phyloP scores from a whole-genome alignment of 2,329 filamentous ascomycete genomes.

The Paraphaeosphaeria sporulosa region DNA sequence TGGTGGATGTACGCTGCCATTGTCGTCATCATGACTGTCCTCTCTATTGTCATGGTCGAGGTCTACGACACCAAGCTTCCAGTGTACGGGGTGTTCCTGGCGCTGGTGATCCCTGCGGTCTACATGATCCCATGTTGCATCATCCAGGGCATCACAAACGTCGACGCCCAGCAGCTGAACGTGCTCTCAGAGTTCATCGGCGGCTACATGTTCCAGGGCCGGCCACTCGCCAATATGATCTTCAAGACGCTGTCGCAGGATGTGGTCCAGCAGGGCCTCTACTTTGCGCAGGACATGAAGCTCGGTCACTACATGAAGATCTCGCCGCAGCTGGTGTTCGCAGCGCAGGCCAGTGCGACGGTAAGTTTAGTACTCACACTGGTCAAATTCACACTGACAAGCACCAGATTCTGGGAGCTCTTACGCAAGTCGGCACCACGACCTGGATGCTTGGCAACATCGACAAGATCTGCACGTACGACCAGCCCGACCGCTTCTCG shows the following conservation, averaged over 20 bases:
- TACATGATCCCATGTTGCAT: conserved; percentile 12
- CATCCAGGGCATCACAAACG: conserved; percentile 59
- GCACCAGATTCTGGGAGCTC: conserved; percentile 75
- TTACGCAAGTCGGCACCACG: conserved; percentile 83
- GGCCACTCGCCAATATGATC: conserved; percentile 90
- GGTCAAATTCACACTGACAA: conserved; percentile 53
- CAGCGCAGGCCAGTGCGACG: conserved; percentile 6
- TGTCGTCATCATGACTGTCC: conserved; percentile 1
- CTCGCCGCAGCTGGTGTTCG: conserved; percentile 4
- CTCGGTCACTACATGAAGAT: conserved; percentile 84
- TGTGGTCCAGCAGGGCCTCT: conserved; percentile 85
- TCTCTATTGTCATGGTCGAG: conserved; percentile 11
- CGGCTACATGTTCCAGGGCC: conserved; percentile 82
- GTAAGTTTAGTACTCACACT: conserved; percentile 76
- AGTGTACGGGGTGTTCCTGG: conserved; percentile 5
- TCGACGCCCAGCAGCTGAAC: conserved; percentile 73
- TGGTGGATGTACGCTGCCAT: conserved; percentile 44
- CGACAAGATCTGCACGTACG: conserved; percentile 75
- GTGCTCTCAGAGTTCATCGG: conserved; percentile 86
- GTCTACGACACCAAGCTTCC: conserved; percentile 9
- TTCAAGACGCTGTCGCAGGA: conserved; percentile 93
- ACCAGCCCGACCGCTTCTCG: conserved; percentile 84
- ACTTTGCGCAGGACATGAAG: conserved; percentile 87
- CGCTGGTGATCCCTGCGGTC: conserved; percentile 4
- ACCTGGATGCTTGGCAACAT: conserved; percentile 91